Evolutionary conservation across 2,329 filamentous ascomycete species (phyloP), one percentile per base, ranked within the genome.

Genomic region (Emmonsiellopsis sp.): DNA sequence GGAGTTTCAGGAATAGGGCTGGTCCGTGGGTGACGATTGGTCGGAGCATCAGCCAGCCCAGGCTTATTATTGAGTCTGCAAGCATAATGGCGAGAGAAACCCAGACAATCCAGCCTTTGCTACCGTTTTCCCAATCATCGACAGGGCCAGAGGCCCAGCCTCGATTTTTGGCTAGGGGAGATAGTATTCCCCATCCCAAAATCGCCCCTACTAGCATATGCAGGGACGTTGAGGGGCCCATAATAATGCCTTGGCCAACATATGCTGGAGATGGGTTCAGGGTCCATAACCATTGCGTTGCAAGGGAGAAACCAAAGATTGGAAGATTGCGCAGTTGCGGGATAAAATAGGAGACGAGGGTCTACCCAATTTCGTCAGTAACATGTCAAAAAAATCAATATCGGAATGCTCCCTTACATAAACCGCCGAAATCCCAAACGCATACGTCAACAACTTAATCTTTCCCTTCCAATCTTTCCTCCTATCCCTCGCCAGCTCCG

Each of bases 71-170:
- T 0, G 92, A 89, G 69, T 98, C 93, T 21, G 88, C 88, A 31
- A 98, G 78, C 93, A 98, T 98, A 60, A 98, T 96, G 3, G 93
- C 88, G 33, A 98, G 74, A 36, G 89, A 95, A 2, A 95, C 78
- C 93, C 93, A 98, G 0, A 98, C 88, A 56, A 98, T 97, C 93
- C 93, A 98, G 40, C 92, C 93, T 71, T 97, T 96, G 67, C 89
- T 95, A 8, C 93, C 93, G 13, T 78, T 82, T 55, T 92, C 87
- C 93, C 93, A 98, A 67, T 95, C 87, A 53, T 82, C 79, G 0
- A 96, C 88, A 1, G 84, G 78, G 0, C 91, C 93, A 2, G 90
- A 87, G 8, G 93, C 93, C 93, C 93, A 98, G 2, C 87, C 89
- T 61, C 80, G 82, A 53, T 77, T 73, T 68, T 95, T 96, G 3